Base-by-base conservation (phyloP, 768 basidiomycete species). In the Pholiota microspora region DNA sequence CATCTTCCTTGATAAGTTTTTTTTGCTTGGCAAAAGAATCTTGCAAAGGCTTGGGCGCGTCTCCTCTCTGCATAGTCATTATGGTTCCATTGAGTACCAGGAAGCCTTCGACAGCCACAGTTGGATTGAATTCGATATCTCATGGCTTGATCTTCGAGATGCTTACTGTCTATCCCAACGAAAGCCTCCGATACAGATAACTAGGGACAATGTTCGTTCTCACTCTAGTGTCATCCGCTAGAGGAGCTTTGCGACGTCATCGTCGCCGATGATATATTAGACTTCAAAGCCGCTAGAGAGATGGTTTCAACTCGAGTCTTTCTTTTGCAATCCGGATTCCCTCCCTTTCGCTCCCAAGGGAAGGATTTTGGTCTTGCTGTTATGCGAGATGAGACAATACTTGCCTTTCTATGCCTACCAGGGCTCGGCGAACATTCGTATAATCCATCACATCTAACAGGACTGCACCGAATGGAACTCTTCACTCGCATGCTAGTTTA, bases 41-140 rank as follows among this genome's bases (percentile, higher is more conserved):
- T 42, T 10, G 18, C 40, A 12, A 21, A 23, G 21, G 8, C 16
- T 16, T 42, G n/a, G 3, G n/a, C n/a, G n/a, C n/a, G n/a, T n/a
- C n/a, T n/a, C n/a, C n/a, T n/a, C 18, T 36, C 9, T 36, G 13
- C 5, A 36, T 16, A 4, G 35, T 16, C 16, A 42, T 23, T 23
- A 16, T 21, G 16, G 18, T 42, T 10, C 40, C 40, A 21, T 24
- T 42, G 8, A 42, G 23, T 10, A 23, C 23, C 40, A 42, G 18
- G 40, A 9, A 6, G 21, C 5, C 8, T 24, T 16, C 24, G 27
- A 24, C 9, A 34, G 10, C 10, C 7, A 21, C 16, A 36, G 32
- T 28, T 50, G 49, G 49, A 16, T 50, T 36, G 35, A 15, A 27
- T 36, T 50, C 13, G 49, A 50, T 7, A 15, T 50, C 2, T 50